Evolutionary conservation across 257 asterid genomes (phyloP).

Genomic region (Solanum appendiculatum): DNA sequence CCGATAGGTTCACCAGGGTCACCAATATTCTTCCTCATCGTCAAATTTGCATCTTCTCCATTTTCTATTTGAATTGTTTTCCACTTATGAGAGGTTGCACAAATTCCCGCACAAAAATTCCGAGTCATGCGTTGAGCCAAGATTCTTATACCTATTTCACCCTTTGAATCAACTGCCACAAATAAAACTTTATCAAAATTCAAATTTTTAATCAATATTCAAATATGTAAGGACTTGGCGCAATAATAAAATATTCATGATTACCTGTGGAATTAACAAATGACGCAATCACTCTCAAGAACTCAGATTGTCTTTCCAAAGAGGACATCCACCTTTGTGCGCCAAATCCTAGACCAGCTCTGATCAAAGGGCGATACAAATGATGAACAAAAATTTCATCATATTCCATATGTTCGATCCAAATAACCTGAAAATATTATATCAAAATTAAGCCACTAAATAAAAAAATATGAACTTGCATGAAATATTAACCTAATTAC

Average conservation of each 20-base stretch:
- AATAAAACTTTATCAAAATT: neutral
- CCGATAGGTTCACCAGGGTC: constrained; percentile 62
- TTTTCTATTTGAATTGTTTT: constrained; percentile 39
- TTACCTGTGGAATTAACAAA: constrained; percentile 29
- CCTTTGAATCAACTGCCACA: constrained; percentile 33
- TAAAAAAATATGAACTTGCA: neutral
- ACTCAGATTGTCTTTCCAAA: constrained; percentile 51
- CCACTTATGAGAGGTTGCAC: constrained; percentile 61
- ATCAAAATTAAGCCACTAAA: neutral
- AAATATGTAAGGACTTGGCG: neutral
- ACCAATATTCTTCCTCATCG: constrained; percentile 44
- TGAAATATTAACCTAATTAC: neutral
- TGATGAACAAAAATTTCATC: constrained; percentile 40
- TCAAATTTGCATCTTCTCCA: constrained; percentile 34
- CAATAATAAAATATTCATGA: constrained; percentile 26
- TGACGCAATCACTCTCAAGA: constrained; percentile 24
- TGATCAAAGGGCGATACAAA: constrained; percentile 44
- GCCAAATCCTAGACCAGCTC: constrained; percentile 62
- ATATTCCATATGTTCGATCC: constrained; percentile 74
- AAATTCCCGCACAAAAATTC: constrained; percentile 52
- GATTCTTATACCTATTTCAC: constrained; percentile 39
- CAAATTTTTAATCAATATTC: neutral
- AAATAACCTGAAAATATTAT: constrained; percentile 41
- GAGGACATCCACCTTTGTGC: constrained; percentile 66
- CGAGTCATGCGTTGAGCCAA: constrained; percentile 74